Evolutionary conservation across 208 protist species (phyloP).

Genomic region (Borovskyia barvae): DNA sequence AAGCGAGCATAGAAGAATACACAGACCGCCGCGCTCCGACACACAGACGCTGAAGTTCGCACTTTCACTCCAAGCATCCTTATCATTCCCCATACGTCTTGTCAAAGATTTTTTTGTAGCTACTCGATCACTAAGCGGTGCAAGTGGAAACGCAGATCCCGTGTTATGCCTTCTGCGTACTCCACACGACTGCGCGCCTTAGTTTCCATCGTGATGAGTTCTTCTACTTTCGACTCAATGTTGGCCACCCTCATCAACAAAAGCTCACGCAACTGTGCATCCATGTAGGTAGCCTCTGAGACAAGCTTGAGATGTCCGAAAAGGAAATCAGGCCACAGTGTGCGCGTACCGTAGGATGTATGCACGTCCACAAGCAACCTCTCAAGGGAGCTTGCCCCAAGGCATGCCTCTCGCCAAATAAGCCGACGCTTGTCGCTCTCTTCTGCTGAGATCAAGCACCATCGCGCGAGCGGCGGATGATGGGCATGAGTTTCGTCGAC

Average conservation of each 20-base stretch:
- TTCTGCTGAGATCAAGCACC: neutral
- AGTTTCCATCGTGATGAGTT: constrained; percentile 32
- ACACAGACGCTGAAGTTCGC: no score
- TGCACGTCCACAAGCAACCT: constrained; percentile 3
- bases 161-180: constrained; percentile 33
- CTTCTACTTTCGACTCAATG: constrained; percentile 29
- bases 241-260: constrained; percentile 25
- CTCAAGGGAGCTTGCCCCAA: neutral
- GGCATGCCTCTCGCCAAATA: constrained; percentile 10
- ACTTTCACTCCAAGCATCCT: no score
- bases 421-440: constrained; percentile 18
- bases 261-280: constrained; percentile 23
- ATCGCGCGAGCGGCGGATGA: constrained; percentile 7
- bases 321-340: constrained; percentile 24
- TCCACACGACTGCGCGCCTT: constrained; percentile 31
- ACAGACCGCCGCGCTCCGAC: no score
- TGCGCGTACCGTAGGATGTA: neutral
- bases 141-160: constrained; percentile 20
- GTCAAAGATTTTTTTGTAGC: no score
- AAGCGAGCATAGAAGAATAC: no score
- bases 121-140: constrained; percentile 3
- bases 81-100: no score
- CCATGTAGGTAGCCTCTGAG: constrained; percentile 35
- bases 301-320: constrained; percentile 37
- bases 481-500: neutral